phyloP scores from a whole-genome alignment of 257 asterid genomes.

The Lithospermum erythrorhizon region DNA sequence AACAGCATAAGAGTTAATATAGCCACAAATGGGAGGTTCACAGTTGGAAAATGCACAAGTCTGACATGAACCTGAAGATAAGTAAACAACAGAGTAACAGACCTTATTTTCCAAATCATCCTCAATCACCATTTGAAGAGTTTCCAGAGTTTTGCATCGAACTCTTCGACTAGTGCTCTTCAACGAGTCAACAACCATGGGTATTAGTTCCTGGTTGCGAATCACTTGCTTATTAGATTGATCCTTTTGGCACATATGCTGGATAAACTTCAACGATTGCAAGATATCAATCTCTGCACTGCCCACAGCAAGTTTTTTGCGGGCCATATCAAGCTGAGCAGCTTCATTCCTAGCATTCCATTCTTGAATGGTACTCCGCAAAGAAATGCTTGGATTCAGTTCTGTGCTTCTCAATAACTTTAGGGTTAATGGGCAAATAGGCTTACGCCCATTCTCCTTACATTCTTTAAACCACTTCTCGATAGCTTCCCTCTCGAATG shows the following conservation, averaged over 20 bases:
- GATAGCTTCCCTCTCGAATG: constrained; percentile 89
- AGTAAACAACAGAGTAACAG: background rate
- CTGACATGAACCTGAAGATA: constrained; percentile 16
- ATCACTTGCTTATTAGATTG: constrained; percentile 51
- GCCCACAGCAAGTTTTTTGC: constrained; percentile 38
- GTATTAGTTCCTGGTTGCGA: constrained; percentile 64
- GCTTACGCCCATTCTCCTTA: constrained; percentile 54
- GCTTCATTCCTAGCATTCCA: constrained; percentile 98
- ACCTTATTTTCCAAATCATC: constrained; percentile 90
- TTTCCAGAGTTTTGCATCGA: constrained; percentile 71
- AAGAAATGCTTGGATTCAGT: constrained; percentile 80
- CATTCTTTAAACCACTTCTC: constrained; percentile 84
- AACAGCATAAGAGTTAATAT: background rate
- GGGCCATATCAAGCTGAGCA: constrained; percentile 83
- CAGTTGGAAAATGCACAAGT: background rate
- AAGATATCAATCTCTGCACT: constrained; percentile 56
- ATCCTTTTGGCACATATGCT: constrained; percentile 56
- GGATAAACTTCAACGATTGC: constrained; percentile 55
- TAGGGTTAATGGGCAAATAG: constrained; percentile 65
- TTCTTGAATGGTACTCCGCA: constrained; percentile 77
- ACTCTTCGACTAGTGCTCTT: constrained; percentile 60
- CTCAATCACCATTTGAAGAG: constrained; percentile 75
- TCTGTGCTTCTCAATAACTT: constrained; percentile 66
- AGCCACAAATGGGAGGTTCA: constrained; percentile 10
- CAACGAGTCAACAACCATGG: constrained; percentile 64